A percentile compares a stretch with the other conserved stretches of the same genome.
Evolutionary conservation across 1,284 basidiomycete species (phyloP).

Genomic region (Cutaneotrichosporon sp.): DNA sequence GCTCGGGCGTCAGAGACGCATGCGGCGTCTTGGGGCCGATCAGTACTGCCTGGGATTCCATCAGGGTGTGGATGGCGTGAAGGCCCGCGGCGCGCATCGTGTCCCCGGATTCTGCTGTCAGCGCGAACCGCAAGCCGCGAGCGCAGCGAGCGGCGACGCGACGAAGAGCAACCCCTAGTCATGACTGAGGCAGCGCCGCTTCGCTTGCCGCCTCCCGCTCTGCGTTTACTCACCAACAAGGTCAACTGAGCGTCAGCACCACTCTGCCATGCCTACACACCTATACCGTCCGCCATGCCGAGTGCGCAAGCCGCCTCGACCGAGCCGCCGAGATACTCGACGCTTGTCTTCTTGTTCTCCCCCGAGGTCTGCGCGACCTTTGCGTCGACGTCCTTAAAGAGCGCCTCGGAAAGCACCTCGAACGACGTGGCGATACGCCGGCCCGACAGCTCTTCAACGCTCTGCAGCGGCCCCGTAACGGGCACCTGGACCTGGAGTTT

Average conservation of each 20-base stretch:
- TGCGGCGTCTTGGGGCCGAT: constrained; percentile 73
- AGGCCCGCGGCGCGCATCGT: constrained; percentile 98
- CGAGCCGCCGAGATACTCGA: constrained; percentile 94
- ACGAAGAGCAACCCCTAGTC: no score
- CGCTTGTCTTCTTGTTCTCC: constrained; percentile 59
- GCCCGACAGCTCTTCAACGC: constrained; percentile 74
- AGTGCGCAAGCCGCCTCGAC: constrained; percentile 97
- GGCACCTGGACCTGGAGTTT: constrained; percentile 92
- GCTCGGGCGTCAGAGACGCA: constrained; percentile 56
- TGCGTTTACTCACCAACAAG: constrained; percentile 67
- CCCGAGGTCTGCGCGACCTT: constrained; percentile 47
- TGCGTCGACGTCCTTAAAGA: constrained; percentile 71
- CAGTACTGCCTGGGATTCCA: constrained; percentile 86
- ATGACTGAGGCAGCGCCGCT: no score
- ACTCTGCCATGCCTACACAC: constrained; percentile 50
- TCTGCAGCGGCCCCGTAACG: constrained; percentile 64
- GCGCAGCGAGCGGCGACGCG: no score
- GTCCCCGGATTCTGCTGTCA: constrained; percentile 78
- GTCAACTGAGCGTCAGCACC: constrained; percentile 58
- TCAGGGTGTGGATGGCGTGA: constrained; percentile 82
- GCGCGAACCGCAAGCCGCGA: not conserved
- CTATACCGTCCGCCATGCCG: constrained; percentile 94
- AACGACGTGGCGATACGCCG: constrained; percentile 93
- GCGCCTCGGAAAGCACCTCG: constrained; percentile 73
- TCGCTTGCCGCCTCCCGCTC: no score